Conservation (phyloP, 352 stramenopile genomes). For the Phytophthora cactorum region DNA sequence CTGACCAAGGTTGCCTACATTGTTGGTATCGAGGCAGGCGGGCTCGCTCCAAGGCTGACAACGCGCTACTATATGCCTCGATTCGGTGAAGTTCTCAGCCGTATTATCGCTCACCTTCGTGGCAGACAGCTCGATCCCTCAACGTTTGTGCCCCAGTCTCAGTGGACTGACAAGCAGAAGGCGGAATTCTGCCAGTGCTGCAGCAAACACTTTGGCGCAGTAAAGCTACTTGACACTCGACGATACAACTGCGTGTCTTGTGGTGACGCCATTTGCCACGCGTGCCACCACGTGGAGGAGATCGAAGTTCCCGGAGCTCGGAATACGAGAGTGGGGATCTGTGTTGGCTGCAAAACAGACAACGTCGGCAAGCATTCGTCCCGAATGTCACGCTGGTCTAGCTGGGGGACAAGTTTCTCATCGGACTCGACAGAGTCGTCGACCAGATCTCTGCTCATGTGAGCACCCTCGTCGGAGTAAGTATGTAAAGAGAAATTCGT, state of each 20-base stretch:
- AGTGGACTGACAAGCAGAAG: slow-evolving; percentile 43
- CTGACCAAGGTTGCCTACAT: slow-evolving; percentile 47
- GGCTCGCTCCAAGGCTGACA: slow-evolving; percentile 36
- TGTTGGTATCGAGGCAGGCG: slow-evolving; percentile 49
- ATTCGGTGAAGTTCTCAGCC: slow-evolving; percentile 45
- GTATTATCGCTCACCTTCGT: slow-evolving; percentile 42
- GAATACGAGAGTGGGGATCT: slow-evolving; percentile 35
- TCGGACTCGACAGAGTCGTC: slow-evolving; percentile 29
- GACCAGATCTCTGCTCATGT: slow-evolving; percentile 16
- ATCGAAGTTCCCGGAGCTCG: slow-evolving; percentile 40
- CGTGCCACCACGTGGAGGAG: slow-evolving; percentile 44
- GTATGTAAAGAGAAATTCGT: not conserved
- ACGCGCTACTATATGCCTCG: slow-evolving; percentile 48
- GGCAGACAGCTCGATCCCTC: slow-evolving; percentile 34
- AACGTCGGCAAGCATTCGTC: slow-evolving; percentile 7
- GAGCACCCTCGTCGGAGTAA: not conserved
- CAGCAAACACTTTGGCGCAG: slow-evolving; percentile 44
- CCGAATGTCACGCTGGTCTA: slow-evolving; percentile 22
- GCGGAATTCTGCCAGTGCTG: slow-evolving; percentile 47
- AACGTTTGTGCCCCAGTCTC: slow-evolving; percentile 37
- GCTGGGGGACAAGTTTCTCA: slow-evolving; percentile 28
- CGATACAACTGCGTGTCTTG: slow-evolving; percentile 59
- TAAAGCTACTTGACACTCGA: slow-evolving; percentile 35
- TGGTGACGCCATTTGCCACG: slow-evolving; percentile 56
- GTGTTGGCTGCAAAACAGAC: slow-evolving; percentile 37